These are phyloP conservation scores for Domatiomyces catenatus DNA, from an alignment of 2,329 filamentous ascomycete species.

Conservation along the genomic window DNA sequence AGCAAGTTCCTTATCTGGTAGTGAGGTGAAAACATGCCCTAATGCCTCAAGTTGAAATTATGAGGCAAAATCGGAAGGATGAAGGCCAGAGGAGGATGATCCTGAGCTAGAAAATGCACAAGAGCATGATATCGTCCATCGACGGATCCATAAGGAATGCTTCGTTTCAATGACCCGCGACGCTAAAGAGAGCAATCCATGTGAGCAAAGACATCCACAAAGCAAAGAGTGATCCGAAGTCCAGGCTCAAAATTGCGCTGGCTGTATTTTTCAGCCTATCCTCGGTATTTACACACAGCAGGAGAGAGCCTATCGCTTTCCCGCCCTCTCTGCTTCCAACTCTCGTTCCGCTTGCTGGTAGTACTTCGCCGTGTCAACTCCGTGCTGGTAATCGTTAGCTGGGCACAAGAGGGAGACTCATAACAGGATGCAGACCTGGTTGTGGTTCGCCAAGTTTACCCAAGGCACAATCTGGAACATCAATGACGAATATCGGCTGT, in stretches of 20 bases:
- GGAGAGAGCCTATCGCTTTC: background rate
- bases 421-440: conserved; percentile 35
- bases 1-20: background rate
- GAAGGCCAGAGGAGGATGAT: background rate
- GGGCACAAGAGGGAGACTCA: conserved; percentile 1
- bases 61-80: background rate
- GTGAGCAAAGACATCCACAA: background rate
- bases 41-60: background rate
- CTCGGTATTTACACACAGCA: background rate
- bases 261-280: background rate
- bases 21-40: background rate
- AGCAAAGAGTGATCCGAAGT: background rate
- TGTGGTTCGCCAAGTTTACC: conserved; percentile 98
- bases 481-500: conserved; percentile 78
- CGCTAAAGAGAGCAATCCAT: background rate
- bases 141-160: background rate
- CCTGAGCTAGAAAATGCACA: background rate
- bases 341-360: conserved; percentile 91
- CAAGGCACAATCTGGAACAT: conserved; percentile 77
- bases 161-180: background rate
- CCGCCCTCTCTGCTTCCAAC: conserved; percentile 55
- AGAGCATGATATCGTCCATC: background rate
- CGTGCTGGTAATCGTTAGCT: conserved; percentile 45
- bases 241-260: background rate
- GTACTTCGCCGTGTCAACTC: conserved; percentile 96